These are phyloP conservation scores for Suillus paluster DNA, from an alignment of 768 basidiomycete genomes.

Conservation along the genomic window DNA sequence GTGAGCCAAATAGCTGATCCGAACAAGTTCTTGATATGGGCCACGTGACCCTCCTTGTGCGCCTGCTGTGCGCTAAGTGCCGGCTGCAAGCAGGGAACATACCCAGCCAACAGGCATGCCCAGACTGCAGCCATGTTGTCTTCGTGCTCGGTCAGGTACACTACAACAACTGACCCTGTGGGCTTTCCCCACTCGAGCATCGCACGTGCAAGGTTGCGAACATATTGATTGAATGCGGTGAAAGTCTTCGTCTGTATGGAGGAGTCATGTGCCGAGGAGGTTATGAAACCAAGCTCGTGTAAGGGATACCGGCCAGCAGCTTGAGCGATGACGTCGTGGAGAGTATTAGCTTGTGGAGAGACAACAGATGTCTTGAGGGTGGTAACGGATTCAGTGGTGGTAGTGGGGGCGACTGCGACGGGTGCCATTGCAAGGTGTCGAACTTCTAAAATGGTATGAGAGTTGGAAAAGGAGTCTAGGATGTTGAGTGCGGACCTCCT, in stretches of 20 bases:
- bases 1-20: slow-evolving; percentile 36
- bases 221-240: slow-evolving; percentile 19
- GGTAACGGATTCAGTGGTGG: slow-evolving; percentile 12
- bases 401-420: slow-evolving; percentile 15
- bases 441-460: neutral
- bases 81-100: slow-evolving; percentile 36
- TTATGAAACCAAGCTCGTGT: slow-evolving; percentile 31
- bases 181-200: slow-evolving; percentile 28
- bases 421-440: slow-evolving; percentile 19
- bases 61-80: slow-evolving; percentile 37
- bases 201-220: slow-evolving; percentile 25
- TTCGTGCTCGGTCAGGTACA: slow-evolving; percentile 37
- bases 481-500: slow-evolving; percentile 7
- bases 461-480: too few relatives aligned
- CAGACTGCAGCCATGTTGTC: slow-evolving; percentile 38
- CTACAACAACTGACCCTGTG: slow-evolving; percentile 27
- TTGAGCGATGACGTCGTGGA: slow-evolving; percentile 27
- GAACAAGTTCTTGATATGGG: slow-evolving; percentile 33
- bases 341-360: slow-evolving; percentile 17
- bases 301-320: slow-evolving; percentile 25
- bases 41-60: slow-evolving; percentile 33
- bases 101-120: slow-evolving; percentile 35
- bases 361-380: slow-evolving; percentile 9
- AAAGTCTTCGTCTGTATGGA: slow-evolving; percentile 32
- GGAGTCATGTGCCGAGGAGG: slow-evolving; percentile 35